A percentile compares a stretch with the other conserved stretches of the same genome.
phyloP scores from a whole-genome alignment of 2,329 filamentous ascomycete genomes.

The Monosporascus sp. region DNA sequence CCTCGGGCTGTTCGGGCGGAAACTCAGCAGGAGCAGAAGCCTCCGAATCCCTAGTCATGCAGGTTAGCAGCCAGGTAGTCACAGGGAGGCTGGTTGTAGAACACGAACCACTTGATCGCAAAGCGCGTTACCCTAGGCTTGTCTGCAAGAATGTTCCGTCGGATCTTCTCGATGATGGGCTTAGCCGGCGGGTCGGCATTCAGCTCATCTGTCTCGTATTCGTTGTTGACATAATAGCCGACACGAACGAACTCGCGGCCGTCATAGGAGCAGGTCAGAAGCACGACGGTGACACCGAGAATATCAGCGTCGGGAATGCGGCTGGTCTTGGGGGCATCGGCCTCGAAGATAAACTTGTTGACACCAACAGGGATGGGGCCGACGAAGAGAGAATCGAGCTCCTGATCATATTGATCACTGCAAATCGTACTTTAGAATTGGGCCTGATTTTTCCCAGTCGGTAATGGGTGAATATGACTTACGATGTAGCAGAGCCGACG shows the following conservation, averaged over 20 bases:
- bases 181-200: constrained; percentile 85
- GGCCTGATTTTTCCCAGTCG: too few relatives aligned
- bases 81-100: background rate
- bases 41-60: constrained; percentile 76
- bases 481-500: constrained; percentile 96
- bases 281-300: constrained; percentile 92
- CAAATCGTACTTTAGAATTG: background rate
- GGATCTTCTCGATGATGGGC: constrained; percentile 86
- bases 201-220: constrained; percentile 90
- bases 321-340: constrained; percentile 82
- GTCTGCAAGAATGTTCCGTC: constrained; percentile 87
- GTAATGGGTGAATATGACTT: constrained; percentile 34
- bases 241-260: constrained; percentile 95
- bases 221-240: constrained; percentile 99
- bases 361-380: constrained; percentile 96
- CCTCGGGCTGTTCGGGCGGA: constrained; percentile 95
- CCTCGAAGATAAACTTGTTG: constrained; percentile 98
- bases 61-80: constrained; percentile 14
- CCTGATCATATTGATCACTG: constrained; percentile 95
- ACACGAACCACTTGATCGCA: constrained; percentile 82
- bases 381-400: constrained; percentile 93
- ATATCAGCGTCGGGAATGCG: constrained; percentile 94
- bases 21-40: constrained; percentile 93
- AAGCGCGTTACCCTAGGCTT: constrained; percentile 97
- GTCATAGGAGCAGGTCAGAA: constrained; percentile 95